Evolutionary conservation across 2,329 filamentous ascomycete genomes (phyloP).

Genomic region (Diaporthe sp.): DNA sequence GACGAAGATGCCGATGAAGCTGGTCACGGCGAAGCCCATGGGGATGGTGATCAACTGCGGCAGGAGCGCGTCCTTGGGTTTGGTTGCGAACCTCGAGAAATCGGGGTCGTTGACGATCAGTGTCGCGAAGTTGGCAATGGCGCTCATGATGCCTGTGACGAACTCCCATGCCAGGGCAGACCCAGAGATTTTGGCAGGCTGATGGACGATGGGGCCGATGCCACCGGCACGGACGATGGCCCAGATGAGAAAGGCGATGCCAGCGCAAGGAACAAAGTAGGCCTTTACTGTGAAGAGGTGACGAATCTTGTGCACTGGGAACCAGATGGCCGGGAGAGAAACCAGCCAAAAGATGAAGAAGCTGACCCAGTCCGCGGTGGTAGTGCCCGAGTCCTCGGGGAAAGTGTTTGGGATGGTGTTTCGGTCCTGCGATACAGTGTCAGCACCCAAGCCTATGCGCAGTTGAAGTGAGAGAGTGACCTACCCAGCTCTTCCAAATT

Average conservation of each 20-base stretch:
- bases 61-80: slow-evolving; percentile 83
- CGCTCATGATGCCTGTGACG: slow-evolving; percentile 87
- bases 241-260: slow-evolving; percentile 90
- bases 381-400: slow-evolving; percentile 74
- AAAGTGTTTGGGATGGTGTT: slow-evolving; percentile 78
- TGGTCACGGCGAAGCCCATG: slow-evolving; percentile 80
- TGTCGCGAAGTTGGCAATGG: slow-evolving; percentile 92
- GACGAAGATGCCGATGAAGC: slow-evolving; percentile 86
- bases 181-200: slow-evolving; percentile 74
- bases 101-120: slow-evolving; percentile 88
- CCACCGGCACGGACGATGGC: slow-evolving; percentile 85
- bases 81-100: slow-evolving; percentile 85
- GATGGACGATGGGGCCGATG: slow-evolving; percentile 84
- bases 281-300: slow-evolving; percentile 94
- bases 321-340: slow-evolving; percentile 88
- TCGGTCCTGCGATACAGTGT: slow-evolving; percentile 54
- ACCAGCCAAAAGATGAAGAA: slow-evolving; percentile 91
- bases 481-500: slow-evolving; percentile 81
- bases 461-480: slow-evolving; percentile 41
- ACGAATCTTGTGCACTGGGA: slow-evolving; percentile 88
- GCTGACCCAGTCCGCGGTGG: slow-evolving; percentile 80
- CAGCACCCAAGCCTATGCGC: slow-evolving; percentile 10
- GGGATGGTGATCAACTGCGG: slow-evolving; percentile 85
- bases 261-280: slow-evolving; percentile 85
- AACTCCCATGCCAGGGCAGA: slow-evolving; percentile 84